phyloP scores from a whole-genome alignment of 2,329 filamentous ascomycete species.

The Neonectria hederae region DNA sequence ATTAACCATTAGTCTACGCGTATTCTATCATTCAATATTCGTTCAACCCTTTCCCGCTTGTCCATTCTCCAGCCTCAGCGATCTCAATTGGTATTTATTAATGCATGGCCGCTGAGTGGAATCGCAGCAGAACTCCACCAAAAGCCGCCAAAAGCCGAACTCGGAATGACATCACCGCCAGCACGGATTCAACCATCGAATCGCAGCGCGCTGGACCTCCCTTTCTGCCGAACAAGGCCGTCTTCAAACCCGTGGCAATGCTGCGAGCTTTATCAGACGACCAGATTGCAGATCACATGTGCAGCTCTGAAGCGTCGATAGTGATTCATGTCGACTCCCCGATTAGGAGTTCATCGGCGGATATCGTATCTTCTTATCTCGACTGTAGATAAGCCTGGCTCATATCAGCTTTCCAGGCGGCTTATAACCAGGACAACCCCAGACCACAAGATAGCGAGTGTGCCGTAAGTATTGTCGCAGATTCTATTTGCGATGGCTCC shows the following conservation, averaged over 20 bases:
- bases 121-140: not conserved
- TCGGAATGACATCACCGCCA: not conserved
- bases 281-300: not conserved
- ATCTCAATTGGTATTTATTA: not conserved
- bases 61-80: not conserved
- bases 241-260: not conserved
- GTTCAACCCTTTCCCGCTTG: not conserved
- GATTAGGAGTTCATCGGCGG: slow-evolving; percentile 11
- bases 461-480: too few species aligned
- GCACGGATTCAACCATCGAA: not conserved
- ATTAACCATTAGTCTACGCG: too few species aligned
- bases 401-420: not conserved
- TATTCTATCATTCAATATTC: too few species aligned
- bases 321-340: not conserved
- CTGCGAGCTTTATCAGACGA: slow-evolving; percentile 1
- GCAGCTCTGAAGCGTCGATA: slow-evolving; percentile 6
- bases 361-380: slow-evolving; percentile 26
- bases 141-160: slow-evolving; percentile 5
- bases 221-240: not conserved
- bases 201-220: not conserved
- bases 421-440: slow-evolving; percentile 1
- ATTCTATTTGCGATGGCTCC: slow-evolving; percentile 18
- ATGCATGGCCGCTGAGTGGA: not conserved
- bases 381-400: slow-evolving; percentile 12
- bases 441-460: not conserved